Conservation (phyloP, 208 protist genomes). For the Leishmania mexicana region DNA sequence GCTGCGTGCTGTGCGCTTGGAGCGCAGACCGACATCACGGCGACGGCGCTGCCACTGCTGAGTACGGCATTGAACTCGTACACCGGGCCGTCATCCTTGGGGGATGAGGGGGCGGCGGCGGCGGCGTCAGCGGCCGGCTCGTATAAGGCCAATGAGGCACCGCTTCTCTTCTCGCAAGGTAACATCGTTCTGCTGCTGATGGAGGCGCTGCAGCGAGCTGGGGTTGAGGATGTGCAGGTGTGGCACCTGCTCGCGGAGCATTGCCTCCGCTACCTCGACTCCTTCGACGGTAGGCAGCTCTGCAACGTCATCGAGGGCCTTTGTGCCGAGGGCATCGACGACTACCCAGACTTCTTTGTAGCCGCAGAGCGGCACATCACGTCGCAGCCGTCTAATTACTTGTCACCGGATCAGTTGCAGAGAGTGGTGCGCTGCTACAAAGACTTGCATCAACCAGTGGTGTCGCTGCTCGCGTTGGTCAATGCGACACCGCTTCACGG, state of each 20-base stretch:
- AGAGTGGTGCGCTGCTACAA: slow-evolving; percentile 70
- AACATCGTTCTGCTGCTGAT: slow-evolving; percentile 44
- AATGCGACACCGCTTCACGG: slow-evolving; percentile 20
- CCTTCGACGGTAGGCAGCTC: slow-evolving; percentile 66
- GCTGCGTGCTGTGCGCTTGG: slow-evolving; percentile 72
- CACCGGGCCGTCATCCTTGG: slow-evolving; percentile 7
- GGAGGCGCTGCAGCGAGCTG: slow-evolving; percentile 48
- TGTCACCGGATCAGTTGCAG: slow-evolving; percentile 59
- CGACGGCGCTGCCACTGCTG: slow-evolving; percentile 60
- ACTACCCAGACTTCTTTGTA: slow-evolving; percentile 82
- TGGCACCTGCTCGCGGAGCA: slow-evolving; percentile 81
- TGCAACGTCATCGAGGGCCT: slow-evolving; percentile 61
- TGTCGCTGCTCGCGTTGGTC: slow-evolving; percentile 56
- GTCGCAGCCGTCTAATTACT: slow-evolving; percentile 38
- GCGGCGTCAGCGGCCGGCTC: background rate
- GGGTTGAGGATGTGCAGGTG: slow-evolving; percentile 64
- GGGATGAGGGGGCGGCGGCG: background rate
- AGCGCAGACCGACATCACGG: slow-evolving; percentile 48
- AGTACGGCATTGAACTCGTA: slow-evolving; percentile 42
- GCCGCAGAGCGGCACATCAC: slow-evolving; percentile 70
- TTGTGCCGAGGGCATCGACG: slow-evolving; percentile 45
- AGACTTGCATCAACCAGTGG: slow-evolving; percentile 59
- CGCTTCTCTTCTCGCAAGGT: slow-evolving; percentile 24
- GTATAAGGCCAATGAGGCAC: background rate
- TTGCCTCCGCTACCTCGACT: slow-evolving; percentile 63